Evolutionary conservation across 2,329 filamentous ascomycete species (phyloP).

Genomic region (Cryphonectria naterciae): DNA sequence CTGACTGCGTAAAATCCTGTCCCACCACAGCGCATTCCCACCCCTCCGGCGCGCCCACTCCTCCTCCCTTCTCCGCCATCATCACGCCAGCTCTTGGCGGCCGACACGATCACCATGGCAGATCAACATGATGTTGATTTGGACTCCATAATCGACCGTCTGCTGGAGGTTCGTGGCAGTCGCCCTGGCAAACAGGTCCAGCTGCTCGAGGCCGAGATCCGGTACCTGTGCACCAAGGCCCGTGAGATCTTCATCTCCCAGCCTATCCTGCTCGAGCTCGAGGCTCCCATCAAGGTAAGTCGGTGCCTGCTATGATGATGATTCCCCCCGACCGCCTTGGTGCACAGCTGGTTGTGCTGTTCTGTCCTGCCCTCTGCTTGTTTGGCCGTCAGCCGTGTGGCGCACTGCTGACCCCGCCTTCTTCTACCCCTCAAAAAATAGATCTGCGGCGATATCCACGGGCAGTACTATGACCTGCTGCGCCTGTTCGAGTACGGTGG

Average conservation of each 20-base stretch:
- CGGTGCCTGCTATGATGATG: conserved; percentile 17
- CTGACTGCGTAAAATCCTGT: conserved; percentile 31
- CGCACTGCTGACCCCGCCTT: conserved; percentile 24
- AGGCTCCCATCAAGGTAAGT: conserved; percentile 97
- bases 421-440: conserved; percentile 43
- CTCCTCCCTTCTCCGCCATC: conserved; percentile 29
- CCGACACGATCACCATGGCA: conserved; percentile 55
- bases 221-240: conserved; percentile 96
- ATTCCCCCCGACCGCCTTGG: background rate
- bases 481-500: conserved; percentile 98
- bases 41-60: conserved; percentile 30
- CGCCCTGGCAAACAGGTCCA: conserved; percentile 98
- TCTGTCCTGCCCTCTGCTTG: conserved; percentile 1
- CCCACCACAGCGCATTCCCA: conserved; percentile 29
- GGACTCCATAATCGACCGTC: conserved; percentile 98
- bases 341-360: background rate
- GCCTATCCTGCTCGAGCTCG: conserved; percentile 94
- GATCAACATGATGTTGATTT: conserved; percentile 89
- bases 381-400: conserved; percentile 16
- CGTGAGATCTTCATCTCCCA: conserved; percentile 99
- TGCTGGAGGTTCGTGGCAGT: conserved; percentile 96
- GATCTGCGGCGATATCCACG: conserved; percentile 99
- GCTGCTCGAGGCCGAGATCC: conserved; percentile 93
- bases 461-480: conserved; percentile 97
- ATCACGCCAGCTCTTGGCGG: conserved; percentile 38